Percentiles rank a stretch among this genome's conserved stretches.
Evolutionary conservation across 1,284 basidiomycete species (phyloP).

Genomic region (Somion occarium): DNA sequence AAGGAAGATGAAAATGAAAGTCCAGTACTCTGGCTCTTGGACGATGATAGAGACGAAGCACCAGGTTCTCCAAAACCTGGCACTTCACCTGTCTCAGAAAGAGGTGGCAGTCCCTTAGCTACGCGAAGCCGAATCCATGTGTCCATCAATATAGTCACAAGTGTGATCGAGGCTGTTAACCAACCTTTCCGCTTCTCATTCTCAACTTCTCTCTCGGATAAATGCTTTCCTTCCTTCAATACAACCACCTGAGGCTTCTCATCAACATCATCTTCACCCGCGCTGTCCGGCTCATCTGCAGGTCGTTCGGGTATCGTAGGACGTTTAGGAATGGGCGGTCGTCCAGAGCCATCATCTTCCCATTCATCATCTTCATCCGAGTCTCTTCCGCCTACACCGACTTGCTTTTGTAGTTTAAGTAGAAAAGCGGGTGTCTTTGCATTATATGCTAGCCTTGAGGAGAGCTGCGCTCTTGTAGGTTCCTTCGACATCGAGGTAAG

Average conservation of each 20-base stretch:
- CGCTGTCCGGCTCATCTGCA: conserved; percentile 67
- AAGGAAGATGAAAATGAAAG: conserved; percentile 41
- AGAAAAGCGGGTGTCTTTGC: conserved; percentile 25
- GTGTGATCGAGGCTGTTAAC: conserved; percentile 21
- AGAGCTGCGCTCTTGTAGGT: conserved; percentile 27
- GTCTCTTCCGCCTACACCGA: conserved; percentile 18
- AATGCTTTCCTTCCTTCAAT: conserved; percentile 78
- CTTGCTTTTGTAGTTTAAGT: conserved; percentile 20
- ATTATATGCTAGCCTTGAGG: conserved; percentile 25
- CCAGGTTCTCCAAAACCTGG: conserved; percentile 8
- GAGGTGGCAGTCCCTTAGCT: conserved; percentile 50
- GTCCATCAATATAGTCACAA: background rate
- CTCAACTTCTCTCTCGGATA: conserved; percentile 71
- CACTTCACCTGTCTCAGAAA: conserved; percentile 31
- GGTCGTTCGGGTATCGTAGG: conserved; percentile 70
- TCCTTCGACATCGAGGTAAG: conserved; percentile 27
- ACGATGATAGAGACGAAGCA: conserved; percentile 5
- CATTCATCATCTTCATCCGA: conserved; percentile 25
- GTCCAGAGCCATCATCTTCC: conserved; percentile 56
- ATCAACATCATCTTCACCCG: conserved; percentile 70
- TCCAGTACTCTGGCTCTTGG: conserved; percentile 16
- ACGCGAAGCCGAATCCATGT: background rate
- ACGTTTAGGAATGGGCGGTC: conserved; percentile 70
- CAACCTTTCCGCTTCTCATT: conserved; percentile 72
- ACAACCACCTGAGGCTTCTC: conserved; percentile 86